Evolutionary conservation across 2,329 filamentous ascomycete genomes (phyloP), one percentile per base, ranked within the genome.

Genomic region (Golovinomyces cichoracearum): DNA sequence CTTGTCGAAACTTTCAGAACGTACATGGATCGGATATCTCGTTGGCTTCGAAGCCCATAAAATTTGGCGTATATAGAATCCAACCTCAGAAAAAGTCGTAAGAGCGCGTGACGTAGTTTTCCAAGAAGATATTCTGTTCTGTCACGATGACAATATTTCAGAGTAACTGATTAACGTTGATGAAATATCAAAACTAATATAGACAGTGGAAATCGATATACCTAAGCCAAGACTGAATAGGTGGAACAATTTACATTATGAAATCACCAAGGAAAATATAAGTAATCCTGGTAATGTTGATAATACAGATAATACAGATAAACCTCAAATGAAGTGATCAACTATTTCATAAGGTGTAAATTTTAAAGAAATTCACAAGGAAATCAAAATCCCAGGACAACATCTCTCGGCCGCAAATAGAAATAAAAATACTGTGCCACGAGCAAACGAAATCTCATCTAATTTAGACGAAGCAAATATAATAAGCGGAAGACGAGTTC

Each of bases 31-130:
- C 5, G 42, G 23, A 1, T 45, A 27, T 29, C 42, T 45, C 6
- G 19, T 45, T 9, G 42, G 42, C 6, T 45, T 45, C 17, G 42
- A 45, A 45, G 42, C 42, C 17, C 23, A 45, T 29, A 45, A 45
- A 9, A 45, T 45, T 19, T 45, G 42, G 42, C 2, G 42, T n/a
- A 45, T 45, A 45, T 45, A 22, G 22, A 9, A 45, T 19, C 42
- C 22, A 29, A 29, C 12, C 12, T 45, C 42, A 17, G 29, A 25
- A 27, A 5, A 45, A 45, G 22, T 45, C 5, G 23, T 31, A 5
- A 27, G 22, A 17, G 42, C 29, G 5, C 23, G 25, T 27, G 42
- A 45, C 21, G 25, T 27, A 2, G 26, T 45, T 27, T 45, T 45
- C 17, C 22, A 25, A 42, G 21, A 42, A 42, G 38, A 4, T 25